Conservation (phyloP, 2,329 filamentous ascomycete species). For the Aspergillus sp. region DNA sequence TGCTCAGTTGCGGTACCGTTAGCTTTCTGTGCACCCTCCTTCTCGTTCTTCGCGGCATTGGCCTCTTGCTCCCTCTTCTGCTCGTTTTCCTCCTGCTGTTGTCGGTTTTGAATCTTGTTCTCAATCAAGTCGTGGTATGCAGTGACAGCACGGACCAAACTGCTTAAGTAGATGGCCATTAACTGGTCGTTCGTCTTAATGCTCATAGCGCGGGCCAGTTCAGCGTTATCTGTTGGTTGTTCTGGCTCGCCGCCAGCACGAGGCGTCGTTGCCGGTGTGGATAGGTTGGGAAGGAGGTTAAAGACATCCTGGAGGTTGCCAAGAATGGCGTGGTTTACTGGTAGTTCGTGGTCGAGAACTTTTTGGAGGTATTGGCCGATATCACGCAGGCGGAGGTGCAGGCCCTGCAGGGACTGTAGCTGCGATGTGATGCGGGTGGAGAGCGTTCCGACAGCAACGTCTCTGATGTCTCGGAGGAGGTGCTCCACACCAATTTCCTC, state of each 20-base stretch:
- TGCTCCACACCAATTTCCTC: conserved; percentile 99
- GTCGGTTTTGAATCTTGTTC: conserved; percentile 99
- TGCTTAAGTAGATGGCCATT: conserved; percentile 97
- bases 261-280: conserved; percentile 68
- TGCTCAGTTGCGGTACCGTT: conserved; percentile 55
- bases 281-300: conserved; percentile 95
- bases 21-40: conserved; percentile 55
- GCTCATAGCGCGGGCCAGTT: conserved; percentile 94
- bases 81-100: conserved; percentile 95
- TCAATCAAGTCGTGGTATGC: conserved; percentile 99
- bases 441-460: conserved; percentile 94
- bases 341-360: conserved; percentile 86
- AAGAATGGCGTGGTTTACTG: conserved; percentile 94
- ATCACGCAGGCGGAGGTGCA: conserved; percentile 90
- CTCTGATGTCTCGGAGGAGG: conserved; percentile 93
- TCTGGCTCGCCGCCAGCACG: conserved; percentile 57
- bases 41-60: conserved; percentile 66
- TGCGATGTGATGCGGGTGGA: conserved; percentile 97
- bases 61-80: conserved; percentile 68
- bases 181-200: conserved; percentile 99
- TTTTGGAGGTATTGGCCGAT: conserved; percentile 96
- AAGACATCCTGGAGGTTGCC: conserved; percentile 99
- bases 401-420: conserved; percentile 91
- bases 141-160: conserved; percentile 94
- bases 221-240: conserved; percentile 66